phyloP scores from a whole-genome alignment of 2,329 filamentous ascomycete genomes.

The Penicillium palitans region DNA sequence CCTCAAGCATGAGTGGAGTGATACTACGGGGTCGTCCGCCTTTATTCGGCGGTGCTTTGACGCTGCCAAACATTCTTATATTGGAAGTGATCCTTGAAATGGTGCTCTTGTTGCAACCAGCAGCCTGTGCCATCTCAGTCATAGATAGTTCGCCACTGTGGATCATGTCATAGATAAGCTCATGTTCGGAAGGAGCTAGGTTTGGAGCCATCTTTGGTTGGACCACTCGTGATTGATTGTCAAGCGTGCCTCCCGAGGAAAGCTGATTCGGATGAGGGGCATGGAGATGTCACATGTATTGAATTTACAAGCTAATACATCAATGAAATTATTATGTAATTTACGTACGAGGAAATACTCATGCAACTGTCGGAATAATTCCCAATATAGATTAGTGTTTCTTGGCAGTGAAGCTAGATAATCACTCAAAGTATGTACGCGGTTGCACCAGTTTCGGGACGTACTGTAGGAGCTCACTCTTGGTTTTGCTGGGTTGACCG shows the following conservation, averaged over 20 bases:
- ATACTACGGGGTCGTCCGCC: conserved; percentile 1
- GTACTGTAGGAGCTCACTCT: too few species aligned
- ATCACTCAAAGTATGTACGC: too few species aligned
- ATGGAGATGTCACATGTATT: not conserved
- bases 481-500: too few species aligned
- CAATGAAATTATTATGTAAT: too few species aligned
- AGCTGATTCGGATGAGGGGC: not conserved
- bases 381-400: too few species aligned
- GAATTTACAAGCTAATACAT: not conserved
- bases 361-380: too few species aligned
- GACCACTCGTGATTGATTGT: conserved; percentile 5
- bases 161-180: conserved; percentile 4
- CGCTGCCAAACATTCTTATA: not conserved
- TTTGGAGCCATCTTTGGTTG: conserved; percentile 2
- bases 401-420: too few species aligned
- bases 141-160: conserved; percentile 1
- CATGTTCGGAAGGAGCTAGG: not conserved
- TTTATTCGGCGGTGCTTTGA: not conserved
- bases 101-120: not conserved
- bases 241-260: not conserved
- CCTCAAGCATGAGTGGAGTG: not conserved
- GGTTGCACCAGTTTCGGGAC: too few species aligned
- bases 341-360: too few species aligned
- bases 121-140: not conserved
- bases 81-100: not conserved